Evolutionary conservation across 768 basidiomycete genomes (phyloP), one percentile per base, ranked within the genome.

Genomic region (Suillus subaureus): DNA sequence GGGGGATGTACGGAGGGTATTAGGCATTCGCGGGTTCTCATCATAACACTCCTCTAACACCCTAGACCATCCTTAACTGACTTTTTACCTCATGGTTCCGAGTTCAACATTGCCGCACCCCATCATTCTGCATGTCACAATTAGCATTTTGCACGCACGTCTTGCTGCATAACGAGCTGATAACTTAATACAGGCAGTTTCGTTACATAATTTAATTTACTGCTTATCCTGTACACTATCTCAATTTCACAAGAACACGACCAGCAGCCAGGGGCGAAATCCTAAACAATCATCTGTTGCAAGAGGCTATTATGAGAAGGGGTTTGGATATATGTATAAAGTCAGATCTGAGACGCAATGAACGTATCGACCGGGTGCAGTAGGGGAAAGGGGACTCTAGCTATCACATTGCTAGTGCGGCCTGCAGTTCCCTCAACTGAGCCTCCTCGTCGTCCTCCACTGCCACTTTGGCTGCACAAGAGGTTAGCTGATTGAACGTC

Each of bases 371-470:
- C 64, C 55, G 26, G 54, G 33, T 61, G 61, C 64, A 66, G 65
- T 67, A 58, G 62, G 60, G 63, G 65, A 62, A 58, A 61, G 64
- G 15, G 31, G 23, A 63, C 21, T 64, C 58, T 28, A 62, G 68
- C 67, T 66, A 69, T 76, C 82, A 94, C 91, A 97, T 93, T 26
- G 94, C 89, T 74, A 96, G 80, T 49, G 85, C 86, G 26, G 94
- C 96, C 80, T 97, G 96, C 70, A 99, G 82, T 76, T 93, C 89
- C 77, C 85, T 87, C 75, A 99, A 87, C 78, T 97, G 89, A 52
- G 86, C 89, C 69, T 94, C 96, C 77, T 98, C 97, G 82, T 97
- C 94, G 77, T 94, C 93, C 74, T 96, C 94, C 68, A 85, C 87
- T 62, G 81, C 83, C 70, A 66, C 74, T 76, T 79, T 72, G 62